These are phyloP conservation scores for Zymoseptoria crescenta DNA, from an alignment of 2,329 filamentous ascomycete species.

Conservation along the genomic window DNA sequence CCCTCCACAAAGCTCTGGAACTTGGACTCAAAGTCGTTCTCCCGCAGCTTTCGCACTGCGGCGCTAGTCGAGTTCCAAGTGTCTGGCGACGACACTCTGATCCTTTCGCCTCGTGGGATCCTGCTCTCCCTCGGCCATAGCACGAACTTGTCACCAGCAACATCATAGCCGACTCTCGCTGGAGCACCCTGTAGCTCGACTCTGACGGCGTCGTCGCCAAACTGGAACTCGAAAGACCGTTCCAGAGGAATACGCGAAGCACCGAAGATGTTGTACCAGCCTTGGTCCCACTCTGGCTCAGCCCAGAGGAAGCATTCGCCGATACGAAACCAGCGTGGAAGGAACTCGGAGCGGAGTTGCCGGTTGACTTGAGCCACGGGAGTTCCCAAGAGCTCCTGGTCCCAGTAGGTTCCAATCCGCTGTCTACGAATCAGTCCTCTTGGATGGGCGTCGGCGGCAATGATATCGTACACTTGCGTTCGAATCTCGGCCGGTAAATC, in stretches of 20 bases:
- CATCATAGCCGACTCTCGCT: background rate
- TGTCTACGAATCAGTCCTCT: background rate
- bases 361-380: background rate
- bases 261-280: background rate
- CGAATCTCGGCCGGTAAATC: background rate
- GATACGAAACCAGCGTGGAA: background rate
- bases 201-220: background rate
- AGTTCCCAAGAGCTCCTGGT: background rate
- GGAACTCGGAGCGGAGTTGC: background rate
- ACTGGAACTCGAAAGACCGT: background rate
- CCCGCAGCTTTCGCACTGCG: background rate
- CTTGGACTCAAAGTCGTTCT: background rate
- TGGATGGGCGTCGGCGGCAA: background rate
- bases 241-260: background rate
- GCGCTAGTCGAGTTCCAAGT: background rate
- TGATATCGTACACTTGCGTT: background rate
- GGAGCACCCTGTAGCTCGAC: background rate
- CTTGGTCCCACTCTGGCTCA: background rate
- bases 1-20: background rate
- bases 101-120: background rate
- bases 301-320: background rate
- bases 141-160: background rate
- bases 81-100: background rate
- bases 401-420: background rate
- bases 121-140: background rate